A percentile compares a stretch with the other conserved stretches of the same genome.
Evolutionary conservation across 164 flowering plant species (phyloP).

Genomic region (Stephania cephalantha): DNA sequence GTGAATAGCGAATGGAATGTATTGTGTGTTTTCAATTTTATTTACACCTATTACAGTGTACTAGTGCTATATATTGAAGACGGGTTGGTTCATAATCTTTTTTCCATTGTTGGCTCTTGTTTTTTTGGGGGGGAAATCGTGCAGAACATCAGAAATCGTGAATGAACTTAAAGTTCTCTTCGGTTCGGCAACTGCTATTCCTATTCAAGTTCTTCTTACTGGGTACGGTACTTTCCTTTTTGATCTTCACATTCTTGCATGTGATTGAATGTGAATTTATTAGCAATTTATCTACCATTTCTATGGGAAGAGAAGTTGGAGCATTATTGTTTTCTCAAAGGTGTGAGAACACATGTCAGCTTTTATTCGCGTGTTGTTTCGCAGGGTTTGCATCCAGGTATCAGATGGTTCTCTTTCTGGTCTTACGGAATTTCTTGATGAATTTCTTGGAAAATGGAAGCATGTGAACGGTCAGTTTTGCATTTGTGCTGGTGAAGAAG

Average conservation of each 20-base stretch:
- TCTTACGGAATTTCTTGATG: slow-evolving; percentile 54
- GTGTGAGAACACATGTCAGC: background rate
- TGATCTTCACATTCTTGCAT: background rate
- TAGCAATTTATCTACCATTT: background rate
- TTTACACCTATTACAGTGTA: background rate
- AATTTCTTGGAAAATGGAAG: slow-evolving; percentile 62
- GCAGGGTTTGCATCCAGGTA: slow-evolving; percentile 62
- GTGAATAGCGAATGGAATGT: background rate
- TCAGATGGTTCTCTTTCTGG: slow-evolving; percentile 42
- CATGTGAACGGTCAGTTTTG: slow-evolving; percentile 36
- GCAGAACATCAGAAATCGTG: slow-evolving; percentile 60
- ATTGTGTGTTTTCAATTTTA: background rate
- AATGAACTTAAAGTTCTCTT: slow-evolving; percentile 45
- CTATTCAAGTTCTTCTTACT: slow-evolving; percentile 61
- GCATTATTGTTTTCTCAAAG: background rate
- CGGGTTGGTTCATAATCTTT: background rate
- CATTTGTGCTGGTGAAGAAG: slow-evolving; percentile 23
- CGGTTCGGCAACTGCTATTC: slow-evolving; percentile 44
- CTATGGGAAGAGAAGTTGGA: background rate
- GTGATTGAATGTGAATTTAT: background rate
- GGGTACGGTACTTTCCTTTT: slow-evolving; percentile 37
- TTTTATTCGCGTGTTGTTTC: slow-evolving; percentile 2
- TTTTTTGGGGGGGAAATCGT: slow-evolving; percentile 1
- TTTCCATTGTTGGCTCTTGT: background rate
- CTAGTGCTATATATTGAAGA: background rate